These are phyloP conservation scores for Lippia alba DNA, from an alignment of 305 asterid genomes.

Conservation along the genomic window DNA sequence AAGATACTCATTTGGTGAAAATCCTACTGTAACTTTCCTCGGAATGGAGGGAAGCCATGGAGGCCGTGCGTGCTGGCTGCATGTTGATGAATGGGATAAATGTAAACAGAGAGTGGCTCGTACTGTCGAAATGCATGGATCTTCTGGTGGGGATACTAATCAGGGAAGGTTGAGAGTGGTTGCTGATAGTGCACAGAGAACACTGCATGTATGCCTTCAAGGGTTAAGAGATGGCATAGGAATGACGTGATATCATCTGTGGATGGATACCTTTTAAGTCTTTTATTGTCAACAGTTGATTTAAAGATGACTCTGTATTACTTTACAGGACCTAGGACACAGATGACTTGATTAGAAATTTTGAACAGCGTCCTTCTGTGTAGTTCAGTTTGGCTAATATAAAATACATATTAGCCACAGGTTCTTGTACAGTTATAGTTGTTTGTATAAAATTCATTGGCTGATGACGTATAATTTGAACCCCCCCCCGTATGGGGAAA, in stretches of 20 bases:
- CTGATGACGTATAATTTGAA: slow-evolving; percentile 28
- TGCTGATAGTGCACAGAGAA: slow-evolving; percentile 88
- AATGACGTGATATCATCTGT: slow-evolving; percentile 27
- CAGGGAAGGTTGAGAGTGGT: slow-evolving; percentile 89
- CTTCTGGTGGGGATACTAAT: slow-evolving; percentile 66
- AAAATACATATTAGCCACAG: slow-evolving; percentile 12
- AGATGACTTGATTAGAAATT: slow-evolving; percentile 27
- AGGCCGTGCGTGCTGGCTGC: slow-evolving; percentile 94
- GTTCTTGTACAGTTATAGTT: slow-evolving; percentile 26
- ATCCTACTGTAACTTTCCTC: slow-evolving; percentile 65
- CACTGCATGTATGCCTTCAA: slow-evolving; percentile 79
- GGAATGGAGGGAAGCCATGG: slow-evolving; percentile 99
- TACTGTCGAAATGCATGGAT: slow-evolving; percentile 68
- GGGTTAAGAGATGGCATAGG: slow-evolving; percentile 77
- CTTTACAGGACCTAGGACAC: slow-evolving; percentile 30
- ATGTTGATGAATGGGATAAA: slow-evolving; percentile 88
- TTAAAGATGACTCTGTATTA: background rate
- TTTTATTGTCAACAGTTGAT: too few relatives aligned
- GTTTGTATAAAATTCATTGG: slow-evolving; percentile 29
- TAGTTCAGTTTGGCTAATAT: slow-evolving; percentile 25
- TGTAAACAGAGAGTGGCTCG: slow-evolving; percentile 80
- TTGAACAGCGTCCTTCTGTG: slow-evolving; percentile 34
- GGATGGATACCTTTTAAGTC: too few relatives aligned
- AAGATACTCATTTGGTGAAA: slow-evolving; percentile 83
- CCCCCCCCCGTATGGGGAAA: slow-evolving; percentile 22